Conservation (phyloP, 768 basidiomycete species). For the Auricularia sp. region DNA sequence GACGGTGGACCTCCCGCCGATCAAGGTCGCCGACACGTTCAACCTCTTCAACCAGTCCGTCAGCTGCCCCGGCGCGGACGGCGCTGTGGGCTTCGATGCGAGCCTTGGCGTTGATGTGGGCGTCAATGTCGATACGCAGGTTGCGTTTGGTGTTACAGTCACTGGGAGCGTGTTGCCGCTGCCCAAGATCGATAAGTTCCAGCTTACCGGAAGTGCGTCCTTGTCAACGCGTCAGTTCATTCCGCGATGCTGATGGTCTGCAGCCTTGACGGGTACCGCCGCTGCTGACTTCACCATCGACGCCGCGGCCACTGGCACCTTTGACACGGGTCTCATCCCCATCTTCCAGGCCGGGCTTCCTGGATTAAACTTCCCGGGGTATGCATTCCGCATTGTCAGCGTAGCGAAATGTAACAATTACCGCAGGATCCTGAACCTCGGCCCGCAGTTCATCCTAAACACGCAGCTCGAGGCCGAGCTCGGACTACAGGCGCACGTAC, state of each 20-base stretch:
- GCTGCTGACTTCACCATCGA: background rate
- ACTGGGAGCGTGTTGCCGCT: conserved; percentile 10
- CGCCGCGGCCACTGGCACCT: conserved; percentile 16
- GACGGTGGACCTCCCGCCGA: conserved; percentile 14
- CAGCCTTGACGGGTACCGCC: conserved; percentile 18
- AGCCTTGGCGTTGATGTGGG: conserved; percentile 13
- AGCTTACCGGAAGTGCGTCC: conserved; percentile 24
- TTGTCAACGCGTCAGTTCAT: background rate
- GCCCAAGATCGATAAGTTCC: conserved; percentile 28
- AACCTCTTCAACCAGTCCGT: conserved; percentile 23
- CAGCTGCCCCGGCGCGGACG: conserved; percentile 8
- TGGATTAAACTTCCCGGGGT: conserved; percentile 42
- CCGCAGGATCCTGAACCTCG: conserved; percentile 34
- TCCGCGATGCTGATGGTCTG: conserved; percentile 4
- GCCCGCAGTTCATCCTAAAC: conserved; percentile 37
- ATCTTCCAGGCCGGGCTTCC: conserved; percentile 35
- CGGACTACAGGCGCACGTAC: conserved; percentile 29
- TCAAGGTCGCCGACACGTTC: conserved; percentile 23
- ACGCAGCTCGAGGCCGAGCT: conserved; percentile 26
- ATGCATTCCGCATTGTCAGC: conserved; percentile 6
- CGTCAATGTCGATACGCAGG: conserved; percentile 23
- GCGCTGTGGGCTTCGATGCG: background rate
- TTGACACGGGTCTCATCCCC: conserved; percentile 34
- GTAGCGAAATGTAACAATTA: background rate
- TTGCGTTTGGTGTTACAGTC: conserved; percentile 18